Evolutionary conservation across 306 rosid species (phyloP).

Genomic region (Cercis canadensis): DNA sequence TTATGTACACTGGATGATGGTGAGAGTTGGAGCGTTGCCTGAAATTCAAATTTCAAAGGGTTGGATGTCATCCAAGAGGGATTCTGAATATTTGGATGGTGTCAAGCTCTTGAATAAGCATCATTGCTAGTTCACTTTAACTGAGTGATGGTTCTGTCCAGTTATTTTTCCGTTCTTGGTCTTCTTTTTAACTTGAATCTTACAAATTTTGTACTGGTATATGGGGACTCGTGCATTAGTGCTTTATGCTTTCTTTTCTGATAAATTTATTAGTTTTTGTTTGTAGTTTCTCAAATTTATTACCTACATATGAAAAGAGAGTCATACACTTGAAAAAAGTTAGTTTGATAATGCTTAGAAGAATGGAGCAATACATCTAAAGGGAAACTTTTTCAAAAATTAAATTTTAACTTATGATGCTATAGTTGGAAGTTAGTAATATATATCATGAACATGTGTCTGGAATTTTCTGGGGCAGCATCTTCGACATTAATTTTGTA

Average conservation of each 20-base stretch:
- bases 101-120: neutral
- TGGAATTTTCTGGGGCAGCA: neutral
- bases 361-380: constrained; percentile 1
- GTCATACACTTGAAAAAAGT: too few relatives aligned
- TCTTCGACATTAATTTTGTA: neutral
- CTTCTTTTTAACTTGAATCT: neutral
- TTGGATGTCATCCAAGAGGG: too few relatives aligned
- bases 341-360: neutral
- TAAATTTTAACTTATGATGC: constrained; percentile 16
- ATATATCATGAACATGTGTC: neutral
- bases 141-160: neutral
- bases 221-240: neutral
- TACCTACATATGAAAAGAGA: too few relatives aligned
- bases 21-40: neutral
- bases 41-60: neutral
- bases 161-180: neutral
- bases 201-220: neutral
- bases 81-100: constrained; percentile 1
- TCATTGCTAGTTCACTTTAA: neutral
- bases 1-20: neutral
- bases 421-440: constrained; percentile 20
- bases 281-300: too few relatives aligned
- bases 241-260: neutral
- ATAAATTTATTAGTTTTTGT: neutral
- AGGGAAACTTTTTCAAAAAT: neutral